Conservation (phyloP, 257 asterid genomes). For the Solanum paucissectum region DNA sequence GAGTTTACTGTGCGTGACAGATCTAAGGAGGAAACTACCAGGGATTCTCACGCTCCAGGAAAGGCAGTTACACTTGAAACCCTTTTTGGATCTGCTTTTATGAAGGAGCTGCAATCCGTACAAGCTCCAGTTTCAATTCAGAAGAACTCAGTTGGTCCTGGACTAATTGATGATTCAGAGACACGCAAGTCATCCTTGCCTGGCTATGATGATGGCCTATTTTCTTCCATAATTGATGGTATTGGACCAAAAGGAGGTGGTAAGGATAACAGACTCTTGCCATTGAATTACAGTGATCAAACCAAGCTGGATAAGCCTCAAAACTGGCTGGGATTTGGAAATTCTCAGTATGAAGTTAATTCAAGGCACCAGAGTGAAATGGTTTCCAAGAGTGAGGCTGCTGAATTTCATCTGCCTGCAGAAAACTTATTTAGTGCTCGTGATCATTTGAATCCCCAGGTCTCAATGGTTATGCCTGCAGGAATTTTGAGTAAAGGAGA, state of each 20-base stretch:
- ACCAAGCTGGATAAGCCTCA: slow-evolving; percentile 24
- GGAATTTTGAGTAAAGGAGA: slow-evolving; percentile 23
- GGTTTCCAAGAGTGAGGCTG: slow-evolving; percentile 18
- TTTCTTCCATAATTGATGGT: slow-evolving; percentile 21
- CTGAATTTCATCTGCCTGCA: slow-evolving; percentile 46
- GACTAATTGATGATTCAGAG: slow-evolving; percentile 25
- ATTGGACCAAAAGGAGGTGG: slow-evolving; percentile 15
- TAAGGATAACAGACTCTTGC: slow-evolving; percentile 15
- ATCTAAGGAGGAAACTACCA: slow-evolving; percentile 1
- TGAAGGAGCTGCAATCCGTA: slow-evolving; percentile 71
- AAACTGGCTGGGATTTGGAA: slow-evolving; percentile 41
- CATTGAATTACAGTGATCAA: slow-evolving; percentile 26
- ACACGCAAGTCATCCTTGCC: slow-evolving; percentile 21
- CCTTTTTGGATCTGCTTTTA: slow-evolving; percentile 84
- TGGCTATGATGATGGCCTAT: slow-evolving; percentile 16
- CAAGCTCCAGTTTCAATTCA: slow-evolving; percentile 77
- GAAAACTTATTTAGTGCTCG: slow-evolving; percentile 40
- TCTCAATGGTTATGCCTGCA: slow-evolving; percentile 24
- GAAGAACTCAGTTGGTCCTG: slow-evolving; percentile 37
- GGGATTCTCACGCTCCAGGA: slow-evolving; percentile 21
- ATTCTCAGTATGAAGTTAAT: slow-evolving; percentile 20
- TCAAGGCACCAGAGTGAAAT: slow-evolving; percentile 27
- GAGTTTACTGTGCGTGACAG: not conserved
- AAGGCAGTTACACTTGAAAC: slow-evolving; percentile 59
- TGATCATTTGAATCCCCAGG: slow-evolving; percentile 30